Percentiles rank a stretch among this genome's conserved stretches.
phyloP scores from a whole-genome alignment of 176 grass and related monocot species.

The Juncus effusus region DNA sequence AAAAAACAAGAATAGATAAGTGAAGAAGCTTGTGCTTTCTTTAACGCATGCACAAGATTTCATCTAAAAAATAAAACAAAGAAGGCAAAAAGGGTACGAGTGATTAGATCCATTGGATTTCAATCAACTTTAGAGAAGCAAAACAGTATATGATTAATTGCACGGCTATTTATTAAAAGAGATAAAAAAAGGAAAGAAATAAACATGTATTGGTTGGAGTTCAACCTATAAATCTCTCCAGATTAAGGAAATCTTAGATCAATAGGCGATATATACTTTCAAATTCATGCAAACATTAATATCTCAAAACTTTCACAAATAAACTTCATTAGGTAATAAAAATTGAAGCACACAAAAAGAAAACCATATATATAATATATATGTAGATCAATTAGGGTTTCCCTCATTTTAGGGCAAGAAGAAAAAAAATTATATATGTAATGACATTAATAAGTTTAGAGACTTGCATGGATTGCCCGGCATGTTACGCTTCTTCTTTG shows the following conservation, averaged over 20 bases:
- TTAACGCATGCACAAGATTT: not conserved
- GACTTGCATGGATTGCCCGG: conserved; percentile 90
- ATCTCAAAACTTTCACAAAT: not conserved
- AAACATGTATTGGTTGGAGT: not conserved
- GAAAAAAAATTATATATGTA: conserved; percentile 16
- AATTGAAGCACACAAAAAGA: not conserved
- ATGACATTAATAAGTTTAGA: not conserved
- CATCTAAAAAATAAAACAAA: not conserved
- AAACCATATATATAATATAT: not conserved
- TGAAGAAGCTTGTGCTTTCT: not conserved
- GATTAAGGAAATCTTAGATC: not conserved
- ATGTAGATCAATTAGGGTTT: not conserved
- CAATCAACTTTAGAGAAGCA: not conserved
- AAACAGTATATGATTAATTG: not conserved
- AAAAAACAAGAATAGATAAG: not conserved
- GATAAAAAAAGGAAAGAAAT: not conserved
- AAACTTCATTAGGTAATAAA: not conserved
- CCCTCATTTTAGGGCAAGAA: not conserved
- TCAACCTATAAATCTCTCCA: not conserved
- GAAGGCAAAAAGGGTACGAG: not conserved
- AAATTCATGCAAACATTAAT: not conserved
- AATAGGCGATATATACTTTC: not conserved
- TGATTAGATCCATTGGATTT: not conserved
- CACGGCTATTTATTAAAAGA: not conserved
- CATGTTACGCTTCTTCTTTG: conserved; percentile 94